phyloP scores from a whole-genome alignment of 169 alveolate genomes.

The Plasmodium sp. region DNA sequence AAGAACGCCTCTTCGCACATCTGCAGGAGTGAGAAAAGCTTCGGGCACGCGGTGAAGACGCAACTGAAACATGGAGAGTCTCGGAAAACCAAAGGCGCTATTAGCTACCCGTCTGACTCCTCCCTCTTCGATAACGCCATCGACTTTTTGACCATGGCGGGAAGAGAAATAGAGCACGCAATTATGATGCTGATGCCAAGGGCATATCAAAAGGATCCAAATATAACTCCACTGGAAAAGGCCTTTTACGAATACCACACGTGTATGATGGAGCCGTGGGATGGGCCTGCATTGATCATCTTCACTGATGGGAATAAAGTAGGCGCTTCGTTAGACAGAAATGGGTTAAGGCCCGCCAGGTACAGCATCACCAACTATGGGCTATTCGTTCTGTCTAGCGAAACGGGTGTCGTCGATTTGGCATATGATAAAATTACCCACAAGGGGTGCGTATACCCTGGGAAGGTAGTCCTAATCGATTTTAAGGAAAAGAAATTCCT shows the following conservation, averaged over 20 bases:
- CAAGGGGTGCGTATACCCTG: constrained; percentile 85
- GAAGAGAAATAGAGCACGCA: constrained; percentile 74
- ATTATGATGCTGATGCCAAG: constrained; percentile 76
- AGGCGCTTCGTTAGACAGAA: constrained; percentile 85
- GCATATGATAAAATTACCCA: constrained; percentile 60
- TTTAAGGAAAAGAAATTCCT: constrained; percentile 72
- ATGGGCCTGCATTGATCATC: constrained; percentile 84
- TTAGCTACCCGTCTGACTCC: constrained; percentile 72
- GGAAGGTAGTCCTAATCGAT: constrained; percentile 81
- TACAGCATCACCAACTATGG: constrained; percentile 79
- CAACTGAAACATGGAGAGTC: constrained; percentile 30
- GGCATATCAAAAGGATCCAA: constrained; percentile 76
- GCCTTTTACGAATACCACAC: constrained; percentile 81
- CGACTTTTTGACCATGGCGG: constrained; percentile 67
- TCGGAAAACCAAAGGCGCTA: constrained; percentile 66
- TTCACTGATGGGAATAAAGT: constrained; percentile 85
- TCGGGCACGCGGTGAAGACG: constrained; percentile 18
- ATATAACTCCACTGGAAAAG: constrained; percentile 64
- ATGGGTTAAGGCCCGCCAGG: constrained; percentile 85
- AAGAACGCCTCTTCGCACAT: not conserved
- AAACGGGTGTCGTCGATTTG: constrained; percentile 84
- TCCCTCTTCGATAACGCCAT: constrained; percentile 71
- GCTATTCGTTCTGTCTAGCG: constrained; percentile 79
- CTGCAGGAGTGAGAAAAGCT: not conserved
- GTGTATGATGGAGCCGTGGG: constrained; percentile 87